phyloP scores from a whole-genome alignment of 2,329 filamentous ascomycete species.

The Botrytis cinerea region DNA sequence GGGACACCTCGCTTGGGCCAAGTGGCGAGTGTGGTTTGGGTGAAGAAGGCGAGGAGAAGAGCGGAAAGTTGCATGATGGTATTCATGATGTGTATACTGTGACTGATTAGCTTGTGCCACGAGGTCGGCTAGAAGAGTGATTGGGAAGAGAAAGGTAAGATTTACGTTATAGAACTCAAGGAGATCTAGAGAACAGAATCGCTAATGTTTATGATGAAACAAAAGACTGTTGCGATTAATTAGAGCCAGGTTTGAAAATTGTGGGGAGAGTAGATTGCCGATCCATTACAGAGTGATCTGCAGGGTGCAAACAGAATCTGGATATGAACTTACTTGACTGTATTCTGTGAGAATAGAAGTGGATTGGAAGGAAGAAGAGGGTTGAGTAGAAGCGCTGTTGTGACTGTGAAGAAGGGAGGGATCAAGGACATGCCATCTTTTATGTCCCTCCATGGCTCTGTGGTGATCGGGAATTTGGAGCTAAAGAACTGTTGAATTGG shows the following conservation, averaged over 20 bases:
- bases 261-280: too few relatives aligned
- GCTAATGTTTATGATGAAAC: background rate
- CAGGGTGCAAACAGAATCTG: background rate
- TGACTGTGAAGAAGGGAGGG: background rate
- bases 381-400: too few relatives aligned
- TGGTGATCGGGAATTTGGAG: too few relatives aligned
- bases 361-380: background rate
- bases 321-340: background rate
- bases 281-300: background rate
- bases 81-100: conserved; percentile 5
- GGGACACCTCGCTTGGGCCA: conserved; percentile 28
- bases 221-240: background rate
- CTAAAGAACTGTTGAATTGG: background rate
- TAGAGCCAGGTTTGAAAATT: background rate
- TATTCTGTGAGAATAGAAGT: background rate
- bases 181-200: background rate
- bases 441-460: background rate
- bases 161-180: background rate
- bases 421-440: background rate
- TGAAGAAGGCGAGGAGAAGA: background rate
- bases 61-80: background rate
- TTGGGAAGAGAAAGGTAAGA: too few relatives aligned
- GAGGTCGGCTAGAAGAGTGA: too few relatives aligned
- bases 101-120: background rate
- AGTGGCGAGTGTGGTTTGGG: background rate